A percentile compares a stretch with the other conserved stretches of the same genome.
These are phyloP conservation scores for Erysimum cheiri DNA, from an alignment of 441 rosid genomes.

Conservation along the genomic window DNA sequence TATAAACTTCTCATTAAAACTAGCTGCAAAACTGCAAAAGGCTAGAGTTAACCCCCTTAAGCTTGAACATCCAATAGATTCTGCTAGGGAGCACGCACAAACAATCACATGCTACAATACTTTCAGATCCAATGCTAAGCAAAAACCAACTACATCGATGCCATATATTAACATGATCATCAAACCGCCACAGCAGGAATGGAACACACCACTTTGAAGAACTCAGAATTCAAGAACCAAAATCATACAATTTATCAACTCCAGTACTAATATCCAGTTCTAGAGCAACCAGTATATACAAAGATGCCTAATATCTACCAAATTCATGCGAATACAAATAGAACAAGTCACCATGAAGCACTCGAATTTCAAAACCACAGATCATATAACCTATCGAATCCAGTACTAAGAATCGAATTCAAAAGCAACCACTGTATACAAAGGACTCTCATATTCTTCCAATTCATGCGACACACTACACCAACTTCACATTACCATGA, in stretches of 20 bases:
- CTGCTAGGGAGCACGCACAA: neutral
- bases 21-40: constrained; percentile 88
- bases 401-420: constrained; percentile 4
- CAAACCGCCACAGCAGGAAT: constrained; percentile 5
- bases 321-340: neutral
- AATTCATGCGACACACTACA: neutral
- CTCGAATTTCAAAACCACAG: neutral
- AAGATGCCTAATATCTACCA: constrained; percentile 15
- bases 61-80: constrained; percentile 21
- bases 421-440: neutral
- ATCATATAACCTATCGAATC: constrained; percentile 7
- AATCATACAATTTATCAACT: neutral
- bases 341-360: neutral
- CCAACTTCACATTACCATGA: constrained; percentile 11
- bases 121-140: neutral
- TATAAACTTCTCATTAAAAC: constrained; percentile 87
- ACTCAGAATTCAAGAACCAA: constrained; percentile 1
- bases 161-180: constrained; percentile 2
- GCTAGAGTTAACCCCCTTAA: constrained; percentile 9
- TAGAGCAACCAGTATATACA: neutral
- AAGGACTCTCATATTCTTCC: constrained; percentile 7
- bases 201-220: neutral
- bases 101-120: constrained; percentile 21
- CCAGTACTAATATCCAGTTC: constrained; percentile 1
- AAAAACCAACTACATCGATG: neutral